Evolutionary conservation across 768 basidiomycete species (phyloP).

Genomic region (Kwoniella pini): DNA sequence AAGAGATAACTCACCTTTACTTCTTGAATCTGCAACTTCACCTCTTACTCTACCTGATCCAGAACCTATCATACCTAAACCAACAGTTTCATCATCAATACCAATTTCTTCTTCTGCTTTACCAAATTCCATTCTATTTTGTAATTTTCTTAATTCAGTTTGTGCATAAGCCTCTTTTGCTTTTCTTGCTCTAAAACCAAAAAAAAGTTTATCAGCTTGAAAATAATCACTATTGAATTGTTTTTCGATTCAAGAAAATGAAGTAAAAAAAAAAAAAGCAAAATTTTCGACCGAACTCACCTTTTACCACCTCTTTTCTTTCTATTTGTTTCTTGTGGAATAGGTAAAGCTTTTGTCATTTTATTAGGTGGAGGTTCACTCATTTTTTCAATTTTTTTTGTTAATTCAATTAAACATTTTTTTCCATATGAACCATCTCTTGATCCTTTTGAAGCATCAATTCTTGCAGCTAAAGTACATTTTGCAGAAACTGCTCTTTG

Average conservation of each 20-base stretch:
- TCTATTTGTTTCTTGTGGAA: constrained; percentile 93
- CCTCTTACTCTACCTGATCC: constrained; percentile 87
- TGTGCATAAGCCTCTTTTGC: constrained; percentile 98
- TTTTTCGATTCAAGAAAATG: too few species aligned
- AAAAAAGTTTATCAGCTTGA: too few species aligned
- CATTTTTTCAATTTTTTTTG: constrained; percentile 85
- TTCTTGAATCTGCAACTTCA: constrained; percentile 81
- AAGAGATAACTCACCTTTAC: constrained; percentile 67
- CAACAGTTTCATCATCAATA: constrained; percentile 96
- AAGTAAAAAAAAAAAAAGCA: too few species aligned
- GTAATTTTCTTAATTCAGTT: constrained; percentile 92
- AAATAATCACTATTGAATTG: too few species aligned
- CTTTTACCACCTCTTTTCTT: constrained; percentile 91
- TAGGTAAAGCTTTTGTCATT: constrained; percentile 85
- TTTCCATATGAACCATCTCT: constrained; percentile 77
- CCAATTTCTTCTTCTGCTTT: constrained; percentile 95
- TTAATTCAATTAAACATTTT: constrained; percentile 79
- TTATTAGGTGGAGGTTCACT: constrained; percentile 93
- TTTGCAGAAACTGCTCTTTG: constrained; percentile 95
- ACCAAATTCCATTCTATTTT: constrained; percentile 95
- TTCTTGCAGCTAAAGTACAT: constrained; percentile 80
- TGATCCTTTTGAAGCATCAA: constrained; percentile 83
- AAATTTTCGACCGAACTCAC: too few species aligned
- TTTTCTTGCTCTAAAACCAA: constrained; percentile 91
- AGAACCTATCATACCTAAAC: constrained; percentile 92